Evolutionary conservation across 2,329 filamentous ascomycete genomes (phyloP).

Genomic region (Epicoccum nigrum): DNA sequence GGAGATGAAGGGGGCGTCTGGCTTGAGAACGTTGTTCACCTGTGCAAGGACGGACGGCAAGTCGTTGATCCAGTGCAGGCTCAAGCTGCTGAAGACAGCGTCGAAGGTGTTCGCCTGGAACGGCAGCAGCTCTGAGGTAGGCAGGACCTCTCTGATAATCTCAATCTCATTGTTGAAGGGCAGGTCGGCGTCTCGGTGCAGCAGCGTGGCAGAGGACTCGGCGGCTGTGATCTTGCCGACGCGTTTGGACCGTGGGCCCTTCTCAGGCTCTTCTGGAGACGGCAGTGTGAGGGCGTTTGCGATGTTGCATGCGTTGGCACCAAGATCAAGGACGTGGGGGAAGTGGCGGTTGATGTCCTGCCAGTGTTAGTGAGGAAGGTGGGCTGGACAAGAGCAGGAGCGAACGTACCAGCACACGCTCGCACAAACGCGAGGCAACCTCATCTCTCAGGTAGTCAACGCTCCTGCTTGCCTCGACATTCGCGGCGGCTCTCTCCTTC

Average conservation of each 20-base stretch:
- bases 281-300: slow-evolving; percentile 73
- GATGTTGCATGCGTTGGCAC: slow-evolving; percentile 94
- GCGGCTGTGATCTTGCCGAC: slow-evolving; percentile 78
- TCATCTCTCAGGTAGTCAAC: slow-evolving; percentile 95
- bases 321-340: slow-evolving; percentile 83
- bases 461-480: slow-evolving; percentile 73
- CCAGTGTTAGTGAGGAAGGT: slow-evolving; percentile 15
- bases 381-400: not conserved
- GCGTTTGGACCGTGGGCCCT: slow-evolving; percentile 70
- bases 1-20: slow-evolving; percentile 88
- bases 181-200: slow-evolving; percentile 78
- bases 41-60: slow-evolving; percentile 83
- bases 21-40: slow-evolving; percentile 85
- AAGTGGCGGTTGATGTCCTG: slow-evolving; percentile 93
- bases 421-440: slow-evolving; percentile 81
- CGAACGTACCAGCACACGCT: slow-evolving; percentile 73
- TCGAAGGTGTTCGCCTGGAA: slow-evolving; percentile 82
- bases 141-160: slow-evolving; percentile 76
- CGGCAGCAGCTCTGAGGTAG: slow-evolving; percentile 75
- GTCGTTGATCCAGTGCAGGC: slow-evolving; percentile 97
- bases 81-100: slow-evolving; percentile 85
- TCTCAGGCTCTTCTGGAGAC: slow-evolving; percentile 66
- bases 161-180: slow-evolving; percentile 76
- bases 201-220: slow-evolving; percentile 77
- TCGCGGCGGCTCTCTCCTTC: slow-evolving; percentile 79